A percentile compares a stretch with the other conserved stretches of the same genome.
Conservation (phyloP, 1,139 yeast genomes). For the Debaryomyces coudertii region DNA sequence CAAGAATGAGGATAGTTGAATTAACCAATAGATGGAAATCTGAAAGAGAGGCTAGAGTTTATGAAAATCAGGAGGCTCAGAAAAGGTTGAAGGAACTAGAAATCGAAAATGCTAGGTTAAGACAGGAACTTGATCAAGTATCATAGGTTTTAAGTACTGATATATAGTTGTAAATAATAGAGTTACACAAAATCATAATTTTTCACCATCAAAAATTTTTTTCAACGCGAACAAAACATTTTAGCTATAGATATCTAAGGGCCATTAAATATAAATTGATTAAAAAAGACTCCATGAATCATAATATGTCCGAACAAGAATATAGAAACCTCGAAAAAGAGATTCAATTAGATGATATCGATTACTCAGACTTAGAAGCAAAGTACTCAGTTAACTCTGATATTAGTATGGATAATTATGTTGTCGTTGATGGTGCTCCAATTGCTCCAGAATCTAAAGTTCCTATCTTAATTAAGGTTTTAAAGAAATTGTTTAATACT, state of each 20-base stretch:
- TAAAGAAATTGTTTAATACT: slow-evolving; percentile 74
- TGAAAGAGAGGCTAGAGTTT: slow-evolving; percentile 68
- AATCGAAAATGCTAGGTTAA: slow-evolving; percentile 50
- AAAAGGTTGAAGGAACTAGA: slow-evolving; percentile 57
- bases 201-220: slow-evolving; percentile 13
- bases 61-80: slow-evolving; percentile 60
- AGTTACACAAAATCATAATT: slow-evolving; percentile 16
- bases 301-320: slow-evolving; percentile 26
- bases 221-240: slow-evolving; percentile 9
- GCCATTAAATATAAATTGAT: neutral
- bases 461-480: slow-evolving; percentile 80
- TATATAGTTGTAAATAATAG: neutral
- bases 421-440: slow-evolving; percentile 95
- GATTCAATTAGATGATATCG: slow-evolving; percentile 61
- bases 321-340: slow-evolving; percentile 51
- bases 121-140: slow-evolving; percentile 21
- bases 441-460: slow-evolving; percentile 89
- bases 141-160: slow-evolving; percentile 2
- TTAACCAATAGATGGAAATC: slow-evolving; percentile 66
- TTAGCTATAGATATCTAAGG: neutral
- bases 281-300: neutral
- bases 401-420: slow-evolving; percentile 72
- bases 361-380: slow-evolving; percentile 85
- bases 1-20: slow-evolving; percentile 59
- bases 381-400: slow-evolving; percentile 65